Percentiles rank a stretch among this genome's conserved stretches.
phyloP scores from a whole-genome alignment of 495 filamentous ascomycete species.

The Daldinia vernicosa region DNA sequence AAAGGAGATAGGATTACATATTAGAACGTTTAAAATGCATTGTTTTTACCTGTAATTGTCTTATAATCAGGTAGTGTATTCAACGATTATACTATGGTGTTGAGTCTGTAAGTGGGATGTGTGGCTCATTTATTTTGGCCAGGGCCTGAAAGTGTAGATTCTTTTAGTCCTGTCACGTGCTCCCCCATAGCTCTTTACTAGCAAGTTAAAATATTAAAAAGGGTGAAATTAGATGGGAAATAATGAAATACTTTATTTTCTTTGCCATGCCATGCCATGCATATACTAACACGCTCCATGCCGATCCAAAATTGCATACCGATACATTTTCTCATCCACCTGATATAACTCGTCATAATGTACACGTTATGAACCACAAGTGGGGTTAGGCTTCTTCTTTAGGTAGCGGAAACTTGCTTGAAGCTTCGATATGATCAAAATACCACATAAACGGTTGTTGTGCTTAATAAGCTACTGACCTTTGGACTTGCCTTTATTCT shows the following conservation, averaged over 20 bases:
- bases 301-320: neutral
- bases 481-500: slow-evolving; percentile 43
- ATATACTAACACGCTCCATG: slow-evolving; percentile 1
- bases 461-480: slow-evolving; percentile 12
- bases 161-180: too few species aligned
- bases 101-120: too few species aligned
- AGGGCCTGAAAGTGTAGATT: too few species aligned
- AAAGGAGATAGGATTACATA: too few species aligned
- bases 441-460: neutral
- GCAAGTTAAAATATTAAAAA: neutral
- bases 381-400: neutral
- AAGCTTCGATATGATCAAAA: neutral
- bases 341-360: neutral
- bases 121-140: too few species aligned
- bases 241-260: neutral
- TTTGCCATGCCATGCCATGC: neutral
- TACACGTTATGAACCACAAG: neutral
- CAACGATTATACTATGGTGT: too few species aligned
- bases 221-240: neutral
- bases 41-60: too few species aligned
- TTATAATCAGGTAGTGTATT: too few species aligned
- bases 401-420: neutral
- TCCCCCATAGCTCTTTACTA: too few species aligned
- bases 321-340: slow-evolving; percentile 3
- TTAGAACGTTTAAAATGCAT: too few species aligned